A percentile compares a stretch with the other conserved stretches of the same genome.
Conservation (phyloP, 495 filamentous ascomycete species). For the Chaetomium cochliodes region DNA sequence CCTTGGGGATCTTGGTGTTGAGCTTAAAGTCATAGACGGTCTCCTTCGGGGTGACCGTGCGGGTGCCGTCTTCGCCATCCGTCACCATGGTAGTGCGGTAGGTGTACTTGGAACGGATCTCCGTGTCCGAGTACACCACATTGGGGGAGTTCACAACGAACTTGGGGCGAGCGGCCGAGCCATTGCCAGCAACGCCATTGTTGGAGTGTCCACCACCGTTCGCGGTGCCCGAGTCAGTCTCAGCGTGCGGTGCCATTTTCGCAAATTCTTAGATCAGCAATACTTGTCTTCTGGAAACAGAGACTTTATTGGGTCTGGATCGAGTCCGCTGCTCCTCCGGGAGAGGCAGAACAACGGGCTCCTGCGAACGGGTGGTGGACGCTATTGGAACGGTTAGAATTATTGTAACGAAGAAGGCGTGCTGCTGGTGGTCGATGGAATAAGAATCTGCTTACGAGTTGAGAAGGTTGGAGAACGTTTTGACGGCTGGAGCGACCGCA, state of each 20-base stretch:
- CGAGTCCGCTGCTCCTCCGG: constrained; percentile 83
- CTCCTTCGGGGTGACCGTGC: constrained; percentile 82
- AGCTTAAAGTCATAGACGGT: constrained; percentile 96
- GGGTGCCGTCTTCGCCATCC: constrained; percentile 68
- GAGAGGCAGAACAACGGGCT: constrained; percentile 89
- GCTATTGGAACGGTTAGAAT: constrained; percentile 45
- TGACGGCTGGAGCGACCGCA: constrained; percentile 63
- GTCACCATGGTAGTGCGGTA: constrained; percentile 89
- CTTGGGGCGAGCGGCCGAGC: constrained; percentile 51
- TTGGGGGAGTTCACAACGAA: constrained; percentile 91
- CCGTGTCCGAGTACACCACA: constrained; percentile 81
- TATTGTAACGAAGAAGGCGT: not conserved
- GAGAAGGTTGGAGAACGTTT: constrained; percentile 87
- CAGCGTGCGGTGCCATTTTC: constrained; percentile 92
- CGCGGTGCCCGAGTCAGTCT: constrained; percentile 65
- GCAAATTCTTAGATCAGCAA: constrained; percentile 17
- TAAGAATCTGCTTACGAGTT: constrained; percentile 65
- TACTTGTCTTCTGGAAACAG: constrained; percentile 14
- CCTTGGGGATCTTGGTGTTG: constrained; percentile 87
- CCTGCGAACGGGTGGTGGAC: constrained; percentile 96
- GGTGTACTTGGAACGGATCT: constrained; percentile 92
- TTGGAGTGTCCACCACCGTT: constrained; percentile 71
- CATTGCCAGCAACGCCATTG: constrained; percentile 50
- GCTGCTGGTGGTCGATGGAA: not conserved
- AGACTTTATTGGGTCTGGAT: constrained; percentile 57